Conservation (phyloP, 306 rosid species). For the Carpinus fangiana region DNA sequence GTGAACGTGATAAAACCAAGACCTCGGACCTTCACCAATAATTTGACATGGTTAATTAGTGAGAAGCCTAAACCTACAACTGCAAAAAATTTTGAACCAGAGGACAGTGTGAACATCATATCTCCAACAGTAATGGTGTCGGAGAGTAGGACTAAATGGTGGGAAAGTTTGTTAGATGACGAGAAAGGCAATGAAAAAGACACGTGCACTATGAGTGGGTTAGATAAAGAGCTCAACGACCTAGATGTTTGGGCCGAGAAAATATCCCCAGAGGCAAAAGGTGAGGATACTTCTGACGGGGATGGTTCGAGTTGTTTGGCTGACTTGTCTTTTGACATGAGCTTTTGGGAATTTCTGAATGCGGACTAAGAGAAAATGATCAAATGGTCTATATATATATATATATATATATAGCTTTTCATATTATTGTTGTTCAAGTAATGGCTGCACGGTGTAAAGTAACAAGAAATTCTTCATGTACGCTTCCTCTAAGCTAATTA, state of each 20-base stretch:
- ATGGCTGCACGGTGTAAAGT: too few species aligned
- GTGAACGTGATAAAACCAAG: conserved; percentile 20
- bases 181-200: background rate
- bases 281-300: background rate
- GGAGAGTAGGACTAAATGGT: background rate
- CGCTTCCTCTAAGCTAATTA: too few species aligned
- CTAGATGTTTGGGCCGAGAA: background rate
- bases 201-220: background rate
- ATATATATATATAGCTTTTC: too few species aligned
- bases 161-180: conserved; percentile 19
- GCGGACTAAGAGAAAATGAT: background rate
- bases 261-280: background rate
- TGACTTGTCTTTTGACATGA: background rate
- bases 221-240: background rate
- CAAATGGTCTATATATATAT: too few species aligned
- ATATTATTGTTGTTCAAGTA: too few species aligned
- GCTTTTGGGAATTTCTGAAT: background rate
- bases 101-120: too few species aligned
- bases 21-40: conserved; percentile 23
- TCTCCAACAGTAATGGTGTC: background rate
- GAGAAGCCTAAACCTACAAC: background rate
- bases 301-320: background rate
- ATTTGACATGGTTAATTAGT: background rate
- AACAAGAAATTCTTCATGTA: too few species aligned
- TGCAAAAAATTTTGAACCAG: background rate